These are phyloP conservation scores for Schizosaccharomyces versatilis DNA, from an alignment of 1,139 yeast genomes.

Conservation along the genomic window DNA sequence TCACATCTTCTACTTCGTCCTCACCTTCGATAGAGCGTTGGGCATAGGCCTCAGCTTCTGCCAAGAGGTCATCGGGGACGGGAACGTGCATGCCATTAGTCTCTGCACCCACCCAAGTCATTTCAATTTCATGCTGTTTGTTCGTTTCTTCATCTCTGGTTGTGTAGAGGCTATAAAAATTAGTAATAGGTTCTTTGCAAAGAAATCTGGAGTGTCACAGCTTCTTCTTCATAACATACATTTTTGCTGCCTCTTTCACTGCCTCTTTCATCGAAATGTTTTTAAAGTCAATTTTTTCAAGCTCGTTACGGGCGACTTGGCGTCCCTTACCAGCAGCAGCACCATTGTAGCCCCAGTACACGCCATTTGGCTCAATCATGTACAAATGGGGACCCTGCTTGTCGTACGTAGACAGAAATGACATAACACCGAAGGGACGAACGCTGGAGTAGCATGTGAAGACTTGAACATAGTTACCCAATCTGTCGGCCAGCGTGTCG, in stretches of 20 bases:
- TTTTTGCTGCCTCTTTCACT: conserved; percentile 78
- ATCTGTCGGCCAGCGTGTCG: conserved; percentile 63
- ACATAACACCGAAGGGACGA: conserved; percentile 85
- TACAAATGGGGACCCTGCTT: conserved; percentile 72
- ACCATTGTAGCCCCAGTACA: conserved; percentile 91
- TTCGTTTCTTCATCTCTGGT: conserved; percentile 97
- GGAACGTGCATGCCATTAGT: conserved; percentile 64
- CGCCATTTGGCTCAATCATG: conserved; percentile 95
- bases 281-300: conserved; percentile 67
- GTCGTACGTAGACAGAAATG: conserved; percentile 86
- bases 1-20: background rate
- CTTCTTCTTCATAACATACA: conserved; percentile 17
- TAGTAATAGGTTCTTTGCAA: background rate
- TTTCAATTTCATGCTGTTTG: conserved; percentile 85
- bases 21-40: background rate
- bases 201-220: background rate
- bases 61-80: conserved; percentile 54
- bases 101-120: conserved; percentile 48
- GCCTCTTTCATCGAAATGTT: conserved; percentile 57
- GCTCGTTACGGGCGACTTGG: conserved; percentile 84
- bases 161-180: conserved; percentile 31
- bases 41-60: conserved; percentile 37
- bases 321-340: conserved; percentile 97
- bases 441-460: conserved; percentile 91
- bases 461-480: conserved; percentile 85